Conservation (phyloP, 2,329 filamentous ascomycete genomes). For the Trichoderma brevicompactum region DNA sequence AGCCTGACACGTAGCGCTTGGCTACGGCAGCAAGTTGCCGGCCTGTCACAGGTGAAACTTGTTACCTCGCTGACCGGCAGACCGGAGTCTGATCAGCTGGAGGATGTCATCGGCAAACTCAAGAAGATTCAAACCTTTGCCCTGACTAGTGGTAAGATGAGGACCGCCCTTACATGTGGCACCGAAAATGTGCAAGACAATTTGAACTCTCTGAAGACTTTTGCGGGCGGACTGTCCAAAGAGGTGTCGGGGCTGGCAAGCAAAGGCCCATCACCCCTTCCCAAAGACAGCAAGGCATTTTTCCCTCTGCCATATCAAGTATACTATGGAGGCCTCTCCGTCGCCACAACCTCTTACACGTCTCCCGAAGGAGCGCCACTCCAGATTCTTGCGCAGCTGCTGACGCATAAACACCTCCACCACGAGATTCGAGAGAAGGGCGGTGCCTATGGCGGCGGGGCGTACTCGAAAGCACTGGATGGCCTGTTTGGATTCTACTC, state of each 20-base stretch:
- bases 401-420: constrained; percentile 95
- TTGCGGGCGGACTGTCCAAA: constrained; percentile 55
- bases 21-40: constrained; percentile 81
- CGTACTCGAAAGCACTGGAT: constrained; percentile 77
- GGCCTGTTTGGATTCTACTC: constrained; percentile 94
- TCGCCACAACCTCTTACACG: constrained; percentile 84
- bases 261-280: constrained; percentile 42
- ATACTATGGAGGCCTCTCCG: constrained; percentile 84
- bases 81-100: constrained; percentile 68
- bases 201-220: constrained; percentile 69
- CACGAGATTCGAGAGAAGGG: constrained; percentile 98
- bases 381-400: constrained; percentile 84
- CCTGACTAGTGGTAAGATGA: constrained; percentile 70
- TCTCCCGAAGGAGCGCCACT: constrained; percentile 76
- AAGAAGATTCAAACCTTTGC: constrained; percentile 83
- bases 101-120: constrained; percentile 78
- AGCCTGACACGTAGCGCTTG: constrained; percentile 73
- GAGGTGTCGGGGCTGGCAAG: constrained; percentile 47
- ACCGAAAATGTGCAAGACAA: constrained; percentile 72
- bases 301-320: constrained; percentile 97
- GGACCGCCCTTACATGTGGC: constrained; percentile 85
- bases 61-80: constrained; percentile 78
- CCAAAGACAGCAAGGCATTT: constrained; percentile 72
- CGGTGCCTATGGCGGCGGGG: constrained; percentile 91
- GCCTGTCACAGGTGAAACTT: constrained; percentile 87